Evolutionary conservation across 2,329 filamentous ascomycete genomes (phyloP).

Genomic region (Sarocladium strictum): DNA sequence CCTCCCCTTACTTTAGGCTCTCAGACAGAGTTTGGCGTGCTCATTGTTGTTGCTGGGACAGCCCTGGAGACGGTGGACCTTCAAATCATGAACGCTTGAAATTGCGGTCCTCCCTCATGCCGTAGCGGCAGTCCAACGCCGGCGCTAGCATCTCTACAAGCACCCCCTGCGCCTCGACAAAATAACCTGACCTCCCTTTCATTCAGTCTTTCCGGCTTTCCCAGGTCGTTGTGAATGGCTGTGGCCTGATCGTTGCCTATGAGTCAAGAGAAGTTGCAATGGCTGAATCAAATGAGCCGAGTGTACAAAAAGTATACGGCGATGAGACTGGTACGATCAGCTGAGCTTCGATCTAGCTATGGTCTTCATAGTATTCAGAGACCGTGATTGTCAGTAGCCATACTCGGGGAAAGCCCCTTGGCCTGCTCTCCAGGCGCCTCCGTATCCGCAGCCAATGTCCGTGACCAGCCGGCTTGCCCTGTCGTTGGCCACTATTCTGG

Average conservation of each 20-base stretch:
- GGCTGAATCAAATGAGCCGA: too few relatives aligned
- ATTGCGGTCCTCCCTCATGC: slow-evolving; percentile 8
- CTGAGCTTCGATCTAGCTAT: too few relatives aligned
- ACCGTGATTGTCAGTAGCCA: not conserved
- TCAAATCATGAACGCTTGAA: slow-evolving; percentile 3
- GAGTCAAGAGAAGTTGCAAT: too few relatives aligned
- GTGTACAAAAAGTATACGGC: too few relatives aligned
- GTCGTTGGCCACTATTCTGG: not conserved
- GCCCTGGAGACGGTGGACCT: slow-evolving; percentile 5
- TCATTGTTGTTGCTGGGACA: slow-evolving; percentile 6
- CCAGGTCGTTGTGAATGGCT: too few relatives aligned
- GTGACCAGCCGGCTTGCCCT: not conserved
- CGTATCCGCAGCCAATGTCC: slow-evolving; percentile 6
- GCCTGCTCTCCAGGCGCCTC: not conserved
- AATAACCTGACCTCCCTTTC: slow-evolving; percentile 2
- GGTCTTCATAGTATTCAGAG: too few relatives aligned
- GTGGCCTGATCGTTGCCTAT: too few relatives aligned
- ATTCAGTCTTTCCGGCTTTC: not conserved
- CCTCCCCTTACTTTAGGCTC: not conserved
- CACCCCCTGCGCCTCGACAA: slow-evolving; percentile 3
- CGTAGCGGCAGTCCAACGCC: slow-evolving; percentile 9
- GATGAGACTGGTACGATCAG: too few relatives aligned
- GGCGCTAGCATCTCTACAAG: slow-evolving; percentile 7
- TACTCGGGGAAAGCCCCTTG: not conserved
- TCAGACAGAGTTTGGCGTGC: slow-evolving; percentile 6